phyloP scores from a whole-genome alignment of 2,329 filamentous ascomycete species.

The Bipolaris oryzae region DNA sequence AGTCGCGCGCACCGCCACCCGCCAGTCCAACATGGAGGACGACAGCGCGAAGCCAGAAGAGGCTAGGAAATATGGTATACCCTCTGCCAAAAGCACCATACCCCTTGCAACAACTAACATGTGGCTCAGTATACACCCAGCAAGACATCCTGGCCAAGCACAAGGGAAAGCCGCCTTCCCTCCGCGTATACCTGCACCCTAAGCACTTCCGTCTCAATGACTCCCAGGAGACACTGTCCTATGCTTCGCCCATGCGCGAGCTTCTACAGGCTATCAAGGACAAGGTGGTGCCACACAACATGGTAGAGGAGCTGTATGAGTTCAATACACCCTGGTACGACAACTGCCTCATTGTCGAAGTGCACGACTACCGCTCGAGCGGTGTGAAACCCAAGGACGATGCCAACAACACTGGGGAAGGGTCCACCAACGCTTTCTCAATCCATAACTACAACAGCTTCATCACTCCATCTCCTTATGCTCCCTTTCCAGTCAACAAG shows the following conservation, averaged over 20 bases:
- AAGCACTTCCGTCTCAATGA: slow-evolving; percentile 84
- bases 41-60: slow-evolving; percentile 35
- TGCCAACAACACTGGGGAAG: slow-evolving; percentile 58
- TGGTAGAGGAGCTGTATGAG: slow-evolving; percentile 77
- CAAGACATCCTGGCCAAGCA: slow-evolving; percentile 85
- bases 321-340: slow-evolving; percentile 85
- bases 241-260: slow-evolving; percentile 88
- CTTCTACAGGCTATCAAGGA: slow-evolving; percentile 76
- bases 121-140: slow-evolving; percentile 68
- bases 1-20: slow-evolving; percentile 35
- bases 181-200: slow-evolving; percentile 83
- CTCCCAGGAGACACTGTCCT: slow-evolving; percentile 89
- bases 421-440: slow-evolving; percentile 72
- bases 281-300: slow-evolving; percentile 85
- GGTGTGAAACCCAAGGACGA: slow-evolving; percentile 62
- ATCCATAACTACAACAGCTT: slow-evolving; percentile 92
- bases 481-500: slow-evolving; percentile 65
- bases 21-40: slow-evolving; percentile 38
- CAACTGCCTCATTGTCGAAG: slow-evolving; percentile 86
- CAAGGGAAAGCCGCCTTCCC: slow-evolving; percentile 73
- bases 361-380: slow-evolving; percentile 84
- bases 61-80: slow-evolving; percentile 41
- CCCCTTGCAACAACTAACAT: slow-evolving; percentile 16
- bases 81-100: neutral
- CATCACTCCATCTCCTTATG: slow-evolving; percentile 86